phyloP scores from a whole-genome alignment of 2,329 filamentous ascomycete genomes.

The Fusarium heterosporum region DNA sequence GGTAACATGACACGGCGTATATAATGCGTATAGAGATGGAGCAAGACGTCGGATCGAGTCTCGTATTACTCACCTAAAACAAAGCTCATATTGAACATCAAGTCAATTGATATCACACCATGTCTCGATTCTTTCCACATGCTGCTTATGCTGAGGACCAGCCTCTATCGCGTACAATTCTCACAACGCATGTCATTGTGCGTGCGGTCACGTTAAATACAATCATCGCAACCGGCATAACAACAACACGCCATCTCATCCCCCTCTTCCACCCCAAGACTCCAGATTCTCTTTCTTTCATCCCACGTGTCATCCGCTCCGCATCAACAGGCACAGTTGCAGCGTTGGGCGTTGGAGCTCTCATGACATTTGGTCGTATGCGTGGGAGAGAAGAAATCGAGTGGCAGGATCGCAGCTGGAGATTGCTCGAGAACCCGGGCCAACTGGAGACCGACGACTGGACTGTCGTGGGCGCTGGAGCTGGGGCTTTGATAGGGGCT shows the following conservation, averaged over 20 bases:
- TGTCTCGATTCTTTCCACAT: conserved; percentile 69
- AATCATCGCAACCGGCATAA: conserved; percentile 58
- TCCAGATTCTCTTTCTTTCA: conserved; percentile 47
- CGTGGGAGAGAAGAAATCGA: conserved; percentile 68
- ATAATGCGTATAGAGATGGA: conserved; percentile 17
- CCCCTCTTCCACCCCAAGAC: conserved; percentile 47
- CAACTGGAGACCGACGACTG: conserved; percentile 70
- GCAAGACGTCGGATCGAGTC: background rate
- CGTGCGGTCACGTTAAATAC: conserved; percentile 66
- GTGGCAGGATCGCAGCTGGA: conserved; percentile 73
- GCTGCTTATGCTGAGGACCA: conserved; percentile 73
- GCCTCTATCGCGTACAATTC: conserved; percentile 63
- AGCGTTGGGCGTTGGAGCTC: conserved; percentile 57
- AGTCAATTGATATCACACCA: conserved; percentile 44
- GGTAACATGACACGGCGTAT: conserved; percentile 32
- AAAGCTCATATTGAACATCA: background rate
- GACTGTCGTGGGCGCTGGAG: conserved; percentile 59
- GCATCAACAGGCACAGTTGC: conserved; percentile 60
- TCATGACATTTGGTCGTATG: conserved; percentile 64
- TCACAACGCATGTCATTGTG: conserved; percentile 69
- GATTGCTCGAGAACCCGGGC: conserved; percentile 67
- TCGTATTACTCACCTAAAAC: background rate
- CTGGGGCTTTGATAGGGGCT: conserved; percentile 51
- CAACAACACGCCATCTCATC: conserved; percentile 50
- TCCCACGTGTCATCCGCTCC: conserved; percentile 57